Evolutionary conservation across 1,139 yeast genomes (phyloP), one percentile per base, ranked within the genome.

Genomic region (Debaryomyces psychrophilus): DNA sequence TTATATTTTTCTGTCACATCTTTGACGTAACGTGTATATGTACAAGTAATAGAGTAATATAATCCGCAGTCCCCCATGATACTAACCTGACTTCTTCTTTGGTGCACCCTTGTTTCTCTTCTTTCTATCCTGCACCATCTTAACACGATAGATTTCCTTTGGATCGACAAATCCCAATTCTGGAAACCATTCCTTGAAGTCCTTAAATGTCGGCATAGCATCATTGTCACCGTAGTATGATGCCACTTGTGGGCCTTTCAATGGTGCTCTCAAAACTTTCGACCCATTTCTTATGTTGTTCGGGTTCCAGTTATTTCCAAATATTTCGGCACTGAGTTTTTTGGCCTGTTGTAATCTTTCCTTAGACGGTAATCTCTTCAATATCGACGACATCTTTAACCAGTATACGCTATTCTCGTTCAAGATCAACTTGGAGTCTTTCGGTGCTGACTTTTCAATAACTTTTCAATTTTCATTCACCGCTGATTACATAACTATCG

Each of bases 61-160:
- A 38, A 36, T 27, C 27, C 34, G 12, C 27, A 18, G 8, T 11
- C 28, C 14, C 27, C 14, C 12, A 18, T 17, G 11, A n/a, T 11
- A 29, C 39, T 51, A 50, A 23, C 45, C 47, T n/a, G 58, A 53
- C 68, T 81, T 82, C 77, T 90, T 90, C 74, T 86, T 82, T 56
- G 96, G 97, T 17, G 96, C 95, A 65, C 96, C 95, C 69, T 90
- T 90, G 64, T 90, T 92, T 81, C 95, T 86, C 79, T 87, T 85
- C 76, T 84, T 86, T 67, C 89, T 77, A 52, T 81, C 82, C 47
- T 75, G 81, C 36, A 83, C 81, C 79, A 84, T 82, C 51, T 77
- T 77, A 52, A 82, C 59, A 64, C 93, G 76, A 65, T 86, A 83
- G 43, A 79, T 82, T 65, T 89, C 96, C 52, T 81, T 81, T 41